Conservation (phyloP, 202 grass and related monocot species). For the Dendrocalamus latiflorus region DNA sequence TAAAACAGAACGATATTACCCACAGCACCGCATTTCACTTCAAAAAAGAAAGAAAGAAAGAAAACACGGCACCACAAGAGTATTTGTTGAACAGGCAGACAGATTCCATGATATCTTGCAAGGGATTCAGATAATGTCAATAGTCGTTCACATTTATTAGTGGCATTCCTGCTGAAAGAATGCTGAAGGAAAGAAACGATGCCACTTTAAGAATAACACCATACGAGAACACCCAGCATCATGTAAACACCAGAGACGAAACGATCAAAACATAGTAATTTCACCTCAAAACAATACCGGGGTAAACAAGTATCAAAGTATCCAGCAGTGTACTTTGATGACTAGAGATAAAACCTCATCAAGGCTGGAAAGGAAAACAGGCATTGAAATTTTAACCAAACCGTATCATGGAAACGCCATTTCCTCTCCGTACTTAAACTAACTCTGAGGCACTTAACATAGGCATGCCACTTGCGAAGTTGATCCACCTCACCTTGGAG, state of each 20-base stretch:
- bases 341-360: not conserved
- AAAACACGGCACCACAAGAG: not conserved
- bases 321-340: not conserved
- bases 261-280: not conserved
- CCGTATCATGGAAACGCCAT: constrained; percentile 28
- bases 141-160: not conserved
- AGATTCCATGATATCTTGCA: not conserved
- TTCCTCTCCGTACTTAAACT: constrained; percentile 19
- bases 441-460: constrained; percentile 12
- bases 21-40: not conserved
- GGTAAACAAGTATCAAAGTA: not conserved
- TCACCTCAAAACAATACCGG: not conserved
- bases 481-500: constrained; percentile 30
- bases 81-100: not conserved
- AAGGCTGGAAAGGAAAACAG: constrained; percentile 7
- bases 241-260: not conserved
- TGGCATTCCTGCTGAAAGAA: not conserved
- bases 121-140: not conserved
- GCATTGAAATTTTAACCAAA: constrained; percentile 26
- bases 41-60: too few relatives aligned
- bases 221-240: not conserved
- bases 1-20: not conserved
- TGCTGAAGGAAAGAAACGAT: not conserved
- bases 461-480: constrained; percentile 1
- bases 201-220: not conserved